Base-by-base conservation (phyloP, 2,329 filamentous ascomycete species). In the Talaromyces sp. region DNA sequence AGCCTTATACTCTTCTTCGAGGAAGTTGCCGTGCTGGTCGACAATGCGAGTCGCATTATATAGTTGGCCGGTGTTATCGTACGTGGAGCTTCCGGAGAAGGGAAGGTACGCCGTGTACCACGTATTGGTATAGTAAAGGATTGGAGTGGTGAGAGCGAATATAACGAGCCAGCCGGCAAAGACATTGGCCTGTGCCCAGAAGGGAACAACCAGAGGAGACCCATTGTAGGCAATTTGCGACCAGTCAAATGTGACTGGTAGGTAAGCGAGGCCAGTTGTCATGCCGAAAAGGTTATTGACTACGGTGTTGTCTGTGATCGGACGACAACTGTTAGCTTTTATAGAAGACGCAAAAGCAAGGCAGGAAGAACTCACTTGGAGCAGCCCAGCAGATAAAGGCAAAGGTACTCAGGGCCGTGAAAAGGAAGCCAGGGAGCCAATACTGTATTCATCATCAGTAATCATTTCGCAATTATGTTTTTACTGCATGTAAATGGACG, bases 1-100 rank as follows among this genome's bases (percentile, higher is more conserved):
- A 25, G 73, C 74, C 62, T 79, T 73, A 68, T 87, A 87, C 33
- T 80, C 80, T 0, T 74, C 78, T 64, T 80, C 78, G 68, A 86
- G 81, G 60, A 87, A 81, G 13, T 53, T 53, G 33, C 79, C 73
- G 62, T 82, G 75, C 11, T 72, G 66, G 58, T 80, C 80, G 4
- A 87, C 71, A 54, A 87, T 84, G 21, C 75, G 75, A 3, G 77
- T 75, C 8, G 84, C 80, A 58, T 86, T 80, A 74, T 87, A 87
- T 25, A 74, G 61, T 2, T 71, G 66, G 21, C 82, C 84, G 11
- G 77, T 84, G 28, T 69, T 69, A 46, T 66, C 69, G 40, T 69
- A 69, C 3, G 65, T 67, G 22, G 67, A 63, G 15, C 63, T 64
- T 33, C 63, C 67, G 28, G 65, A 71, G 13, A 69, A 59, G 11